Base-by-base conservation (phyloP, 2,329 filamentous ascomycete genomes). In the Amauroascus niger region DNA sequence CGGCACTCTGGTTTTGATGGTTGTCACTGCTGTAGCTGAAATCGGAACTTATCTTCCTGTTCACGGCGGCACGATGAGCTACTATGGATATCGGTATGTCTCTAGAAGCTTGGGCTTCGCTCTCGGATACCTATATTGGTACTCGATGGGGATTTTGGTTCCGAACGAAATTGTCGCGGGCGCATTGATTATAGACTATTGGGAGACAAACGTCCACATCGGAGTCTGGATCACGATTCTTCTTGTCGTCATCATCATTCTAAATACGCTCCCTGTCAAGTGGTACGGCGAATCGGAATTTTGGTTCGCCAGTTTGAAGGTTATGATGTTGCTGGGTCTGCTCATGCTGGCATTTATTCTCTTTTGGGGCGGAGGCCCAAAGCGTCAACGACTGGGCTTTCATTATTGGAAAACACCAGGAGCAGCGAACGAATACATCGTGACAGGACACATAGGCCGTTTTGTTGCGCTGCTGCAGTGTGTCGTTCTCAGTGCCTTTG, bases 81-180 rank as follows among this genome's bases (percentile, higher is more conserved):
- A 71, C 53, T 70, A 73, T 54, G 71, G 68, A 9, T 71, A 69
- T 53, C 67, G 71, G 8, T 73, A 73, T 48, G 69, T 72, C 13
- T 70, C 67, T 18, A 64, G 71, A 32, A 72, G 69, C 46, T 54
- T 72, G 58, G 69, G 69, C 1, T 72, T 74, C 51, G 66, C 70
- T 8, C 69, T 72, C 59, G 71, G 71, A 16, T 73, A 71, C 41
- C 60, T 71, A 3, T 76, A 76, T 60, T 76, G 74, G 74, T 76
- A 75, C 50, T 69, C 70, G 1, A 60, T 70, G 47, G 70, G 73
- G 0, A 75, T 77, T 28, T 63, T 74, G 35, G 69, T 76, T 0
- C 74, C 71, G 46, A 76, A 79, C 55, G 83, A 86, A 67, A 81
- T 86, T 56, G 80, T 79, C 0, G 83, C 83, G 6, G 80, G 81